Evolutionary conservation across 164 flowering plant species (phyloP).

Genomic region (Kalanchoe fedtschenkoi): DNA sequence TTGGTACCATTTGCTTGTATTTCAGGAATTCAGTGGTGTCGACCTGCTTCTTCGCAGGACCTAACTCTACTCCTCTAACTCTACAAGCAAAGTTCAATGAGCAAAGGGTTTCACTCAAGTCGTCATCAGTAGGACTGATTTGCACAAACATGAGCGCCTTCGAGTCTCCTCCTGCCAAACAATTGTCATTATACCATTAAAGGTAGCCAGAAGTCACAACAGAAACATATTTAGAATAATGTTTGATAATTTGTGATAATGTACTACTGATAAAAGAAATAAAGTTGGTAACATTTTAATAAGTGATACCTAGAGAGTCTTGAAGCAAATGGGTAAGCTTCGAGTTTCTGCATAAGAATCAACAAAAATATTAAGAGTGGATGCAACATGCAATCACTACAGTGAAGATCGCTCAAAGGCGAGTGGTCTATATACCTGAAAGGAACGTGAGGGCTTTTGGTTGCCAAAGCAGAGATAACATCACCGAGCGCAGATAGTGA

Average conservation of each 20-base stretch:
- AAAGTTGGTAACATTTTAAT: too few species aligned
- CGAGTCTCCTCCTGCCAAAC: constrained; percentile 78
- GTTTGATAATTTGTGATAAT: too few species aligned
- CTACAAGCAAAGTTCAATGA: constrained; percentile 95
- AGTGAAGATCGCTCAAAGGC: not conserved
- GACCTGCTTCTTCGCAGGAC: constrained; percentile 84
- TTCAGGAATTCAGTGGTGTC: constrained; percentile 54
- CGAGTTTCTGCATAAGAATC: constrained; percentile 2
- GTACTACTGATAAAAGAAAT: too few species aligned
- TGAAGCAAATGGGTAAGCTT: constrained; percentile 1
- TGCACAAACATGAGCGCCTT: constrained; percentile 96
- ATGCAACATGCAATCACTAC: not conserved
- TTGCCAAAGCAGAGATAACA: constrained; percentile 90
- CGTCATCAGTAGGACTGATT: constrained; percentile 82
- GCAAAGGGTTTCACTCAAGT: constrained; percentile 81
- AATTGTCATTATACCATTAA: not conserved
- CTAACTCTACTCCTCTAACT: constrained; percentile 89
- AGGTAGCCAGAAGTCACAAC: not conserved
- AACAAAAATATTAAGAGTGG: not conserved
- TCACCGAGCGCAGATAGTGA: constrained; percentile 98
- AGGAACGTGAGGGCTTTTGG: constrained; percentile 82
- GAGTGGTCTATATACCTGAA: constrained; percentile 46
- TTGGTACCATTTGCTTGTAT: constrained; percentile 75
- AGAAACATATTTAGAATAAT: not conserved
- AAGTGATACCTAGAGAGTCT: not conserved